Base-by-base conservation (phyloP, 306 rosid genomes). In the Benincasa hispida region DNA sequence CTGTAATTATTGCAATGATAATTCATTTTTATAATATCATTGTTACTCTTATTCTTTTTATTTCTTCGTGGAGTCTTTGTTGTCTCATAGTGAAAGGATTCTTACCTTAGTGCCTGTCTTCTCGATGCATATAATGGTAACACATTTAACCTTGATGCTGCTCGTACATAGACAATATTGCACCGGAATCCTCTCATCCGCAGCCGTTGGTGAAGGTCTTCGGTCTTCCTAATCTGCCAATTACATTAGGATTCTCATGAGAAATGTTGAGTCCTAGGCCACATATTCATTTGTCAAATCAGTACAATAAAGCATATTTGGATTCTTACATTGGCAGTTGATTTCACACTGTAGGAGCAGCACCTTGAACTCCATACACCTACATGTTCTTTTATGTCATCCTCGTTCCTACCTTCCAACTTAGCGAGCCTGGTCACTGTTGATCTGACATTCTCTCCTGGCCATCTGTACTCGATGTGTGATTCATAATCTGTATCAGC, bases 101-200 rank as follows among this genome's bases (percentile, higher is more conserved):
- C 90, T 74, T 25, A 89, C 97, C 97, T 88, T 61, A 91, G 79
- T 67, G 93, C 90, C 59, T 91, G 97, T 59, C 82, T 81, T 88
- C 97, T 88, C 62, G 97, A 88, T 61, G 95, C 92, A 82, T 83
- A 80, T 70, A 91, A 68, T 28, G 97, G 95, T 74, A 88, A 79
- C 80, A 85, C 91, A 82, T 87, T 89, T 74, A 91, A 81, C 83
- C 92, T 89, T 55, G 80, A 75, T 61, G 89, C 90, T 41, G 83
- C 86, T 68, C 83, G 93, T 53, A 86, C 84, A 63, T 84, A 91
- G 79, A 89, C 82, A 4, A 89, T 85, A 79, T 91, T 89, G 88
- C 97, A 89, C 56, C 97, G 88, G 70, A 91, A 84, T 82, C 86
- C 97, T 82, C 95, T 86, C 95, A 91, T 91, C 82, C 97, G 74